Base-by-base conservation (phyloP, 106 monocot genomes). In the Xerophyta viscosa region DNA sequence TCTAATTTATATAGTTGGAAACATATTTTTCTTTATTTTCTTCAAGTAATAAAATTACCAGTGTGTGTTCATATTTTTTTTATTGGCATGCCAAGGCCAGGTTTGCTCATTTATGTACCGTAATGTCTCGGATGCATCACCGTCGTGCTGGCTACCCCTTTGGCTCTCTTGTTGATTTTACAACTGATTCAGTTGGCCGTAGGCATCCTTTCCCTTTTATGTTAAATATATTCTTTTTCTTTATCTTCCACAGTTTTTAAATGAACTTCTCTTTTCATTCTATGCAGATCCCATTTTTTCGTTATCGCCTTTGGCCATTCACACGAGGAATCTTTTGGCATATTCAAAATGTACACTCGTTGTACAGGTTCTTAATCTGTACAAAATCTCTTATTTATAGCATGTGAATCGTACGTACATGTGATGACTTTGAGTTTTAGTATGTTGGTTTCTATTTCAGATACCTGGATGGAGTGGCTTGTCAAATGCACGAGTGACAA, bases 401-500 rank as follows among this genome's bases (percentile, higher is more conserved):
- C n/a, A n/a, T n/a, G n/a, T n/a, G n/a, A n/a, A n/a, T n/a, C n/a
- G n/a, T n/a, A n/a, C n/a, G n/a, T n/a, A n/a, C n/a, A n/a, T n/a
- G n/a, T n/a, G n/a, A n/a, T n/a, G n/a, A n/a, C n/a, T n/a, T n/a
- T n/a, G n/a, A n/a, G n/a, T n/a, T n/a, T n/a, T n/a, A n/a, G n/a
- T n/a, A n/a, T n/a, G n/a, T n/a, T n/a, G n/a, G n/a, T 43, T 47
- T 64, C 30, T 39, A 41, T 54, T 17, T 19, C 36, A 96, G 96
- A 82, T 85, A 51, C 96, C 96, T 61, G 96, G 96, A 60, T 96
- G 96, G 89, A 96, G 84, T 71, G 85, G 77, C 15, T 61, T 96
- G 37, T 89, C 96, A 67, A 96, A 96, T 85, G 96, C 96, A 27
- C 96, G 96, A 62, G 88, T 96, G 3, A 96, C 96, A 24, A 85